Conservation (phyloP, 306 rosid species). For the Lathyrus sativus region DNA sequence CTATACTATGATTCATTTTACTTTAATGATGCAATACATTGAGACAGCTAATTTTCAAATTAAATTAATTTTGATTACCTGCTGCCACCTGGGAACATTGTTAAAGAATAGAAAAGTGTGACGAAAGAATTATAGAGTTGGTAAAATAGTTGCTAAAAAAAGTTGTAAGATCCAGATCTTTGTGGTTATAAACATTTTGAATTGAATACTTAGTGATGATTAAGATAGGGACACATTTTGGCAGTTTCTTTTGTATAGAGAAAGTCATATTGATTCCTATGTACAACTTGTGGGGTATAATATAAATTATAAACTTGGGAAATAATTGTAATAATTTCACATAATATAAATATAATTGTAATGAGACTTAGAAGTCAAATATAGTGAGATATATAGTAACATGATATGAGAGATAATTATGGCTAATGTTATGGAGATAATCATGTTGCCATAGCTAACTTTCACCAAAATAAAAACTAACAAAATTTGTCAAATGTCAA, state of each 20-base stretch:
- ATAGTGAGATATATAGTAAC: background rate
- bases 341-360: constrained; percentile 3
- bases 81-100: constrained; percentile 37
- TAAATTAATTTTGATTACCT: constrained; percentile 35
- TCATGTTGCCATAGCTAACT: background rate
- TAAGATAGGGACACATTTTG: constrained; percentile 24
- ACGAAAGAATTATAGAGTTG: constrained; percentile 30
- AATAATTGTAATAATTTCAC: constrained; percentile 15
- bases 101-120: constrained; percentile 12
- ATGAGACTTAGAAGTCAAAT: constrained; percentile 15
- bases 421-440: constrained; percentile 19
- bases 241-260: constrained; percentile 9
- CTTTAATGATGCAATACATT: constrained; percentile 17
- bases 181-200: background rate
- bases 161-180: background rate
- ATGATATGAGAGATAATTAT: constrained; percentile 14
- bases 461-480: too few species aligned
- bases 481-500: background rate
- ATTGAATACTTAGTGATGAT: background rate
- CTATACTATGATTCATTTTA: constrained; percentile 6
- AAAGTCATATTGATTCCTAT: constrained; percentile 17
- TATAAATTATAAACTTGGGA: background rate
- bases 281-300: background rate
- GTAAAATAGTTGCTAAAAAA: background rate
- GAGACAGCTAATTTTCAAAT: background rate